Conservation (phyloP, 805 yeast genomes). For the Metschnikowia rubicola region DNA sequence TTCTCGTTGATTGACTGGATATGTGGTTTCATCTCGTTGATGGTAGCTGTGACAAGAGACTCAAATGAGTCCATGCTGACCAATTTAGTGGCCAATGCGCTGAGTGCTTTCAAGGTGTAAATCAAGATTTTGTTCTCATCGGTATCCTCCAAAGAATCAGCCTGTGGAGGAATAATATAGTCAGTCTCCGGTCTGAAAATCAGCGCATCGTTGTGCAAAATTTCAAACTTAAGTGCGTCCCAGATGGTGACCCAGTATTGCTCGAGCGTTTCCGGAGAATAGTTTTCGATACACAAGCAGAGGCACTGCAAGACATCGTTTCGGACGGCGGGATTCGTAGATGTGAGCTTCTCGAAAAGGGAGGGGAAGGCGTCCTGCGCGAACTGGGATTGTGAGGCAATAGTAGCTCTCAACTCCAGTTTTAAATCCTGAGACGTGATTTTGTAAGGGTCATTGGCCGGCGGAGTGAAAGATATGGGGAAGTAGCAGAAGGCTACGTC, state of each 20-base stretch:
- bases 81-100: slow-evolving; percentile 29
- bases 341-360: slow-evolving; percentile 72
- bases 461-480: slow-evolving; percentile 93
- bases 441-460: slow-evolving; percentile 82
- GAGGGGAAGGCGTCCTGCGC: slow-evolving; percentile 76
- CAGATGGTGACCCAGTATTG: slow-evolving; percentile 72
- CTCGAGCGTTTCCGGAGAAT: slow-evolving; percentile 46
- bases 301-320: slow-evolving; percentile 70
- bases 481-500: slow-evolving; percentile 92
- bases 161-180: slow-evolving; percentile 26
- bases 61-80: slow-evolving; percentile 31
- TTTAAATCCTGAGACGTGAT: slow-evolving; percentile 75
- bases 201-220: slow-evolving; percentile 67
- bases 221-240: slow-evolving; percentile 85
- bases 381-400: slow-evolving; percentile 58
- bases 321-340: slow-evolving; percentile 70
- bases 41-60: slow-evolving; percentile 24
- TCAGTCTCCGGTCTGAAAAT: slow-evolving; percentile 26
- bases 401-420: slow-evolving; percentile 53
- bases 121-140: slow-evolving; percentile 36
- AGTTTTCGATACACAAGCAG: slow-evolving; percentile 50
- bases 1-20: slow-evolving; percentile 49
- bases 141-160: slow-evolving; percentile 27
- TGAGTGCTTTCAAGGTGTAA: slow-evolving; percentile 35
- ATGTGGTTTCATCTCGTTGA: slow-evolving; percentile 49